Percentiles rank a stretch among this genome's conserved stretches.
These are phyloP conservation scores for Ramularia collo-cygni DNA, from an alignment of 2,329 filamentous ascomycete species.

Conservation along the genomic window DNA sequence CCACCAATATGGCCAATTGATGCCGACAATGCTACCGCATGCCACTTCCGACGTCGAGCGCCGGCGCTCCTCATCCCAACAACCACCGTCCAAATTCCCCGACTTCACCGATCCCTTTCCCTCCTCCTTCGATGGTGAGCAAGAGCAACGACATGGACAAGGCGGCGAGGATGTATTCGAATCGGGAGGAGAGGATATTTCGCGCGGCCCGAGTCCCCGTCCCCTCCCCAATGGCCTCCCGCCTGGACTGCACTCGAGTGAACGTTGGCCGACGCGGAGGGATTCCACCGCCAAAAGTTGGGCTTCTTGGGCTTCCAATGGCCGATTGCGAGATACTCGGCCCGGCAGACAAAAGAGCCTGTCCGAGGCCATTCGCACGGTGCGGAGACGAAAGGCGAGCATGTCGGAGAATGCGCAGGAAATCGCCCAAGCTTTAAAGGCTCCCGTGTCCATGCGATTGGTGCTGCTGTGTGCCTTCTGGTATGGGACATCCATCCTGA, in stretches of 20 bases:
- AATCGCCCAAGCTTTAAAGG: constrained; percentile 81
- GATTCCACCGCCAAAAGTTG: constrained; percentile 33
- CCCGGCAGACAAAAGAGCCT: constrained; percentile 79
- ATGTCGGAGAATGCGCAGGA: constrained; percentile 91
- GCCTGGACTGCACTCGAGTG: constrained; percentile 34
- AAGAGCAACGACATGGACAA: too few relatives aligned
- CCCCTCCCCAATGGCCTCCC: constrained; percentile 29
- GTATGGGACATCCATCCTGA: constrained; percentile 93
- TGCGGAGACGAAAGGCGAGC: constrained; percentile 73
- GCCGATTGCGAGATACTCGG: constrained; percentile 35
- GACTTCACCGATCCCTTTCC: constrained; percentile 26
- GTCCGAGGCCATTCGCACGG: constrained; percentile 77
- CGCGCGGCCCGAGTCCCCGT: constrained; percentile 24
- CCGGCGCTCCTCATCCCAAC: constrained; percentile 23
- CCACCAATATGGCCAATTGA: constrained; percentile 12
- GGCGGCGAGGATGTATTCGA: constrained; percentile 18
- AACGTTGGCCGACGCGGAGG: constrained; percentile 55
- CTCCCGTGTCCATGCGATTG: constrained; percentile 80
- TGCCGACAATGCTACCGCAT: constrained; percentile 22
- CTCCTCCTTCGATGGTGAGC: constrained; percentile 33
- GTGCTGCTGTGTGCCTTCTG: constrained; percentile 82
- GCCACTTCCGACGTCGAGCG: constrained; percentile 21
- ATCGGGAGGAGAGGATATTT: constrained; percentile 18
- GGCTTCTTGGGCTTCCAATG: constrained; percentile 38
- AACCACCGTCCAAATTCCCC: constrained; percentile 18